phyloP scores from a whole-genome alignment of 495 filamentous ascomycete genomes.

The Massariosphaeria phaeospora region DNA sequence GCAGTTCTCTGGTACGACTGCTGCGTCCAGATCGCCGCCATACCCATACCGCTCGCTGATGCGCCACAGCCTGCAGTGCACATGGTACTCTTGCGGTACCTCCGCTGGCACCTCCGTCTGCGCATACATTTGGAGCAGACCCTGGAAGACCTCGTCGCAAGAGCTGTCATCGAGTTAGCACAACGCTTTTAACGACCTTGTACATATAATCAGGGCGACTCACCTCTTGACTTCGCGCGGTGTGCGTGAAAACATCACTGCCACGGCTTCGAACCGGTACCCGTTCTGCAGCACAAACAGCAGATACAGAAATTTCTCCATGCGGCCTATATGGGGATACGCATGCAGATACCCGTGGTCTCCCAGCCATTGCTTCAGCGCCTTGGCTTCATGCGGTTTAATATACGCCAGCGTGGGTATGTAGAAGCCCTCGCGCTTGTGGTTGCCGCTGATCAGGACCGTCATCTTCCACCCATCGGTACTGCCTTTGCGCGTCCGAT shows the following conservation, averaged over 20 bases:
- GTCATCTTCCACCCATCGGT: neutral
- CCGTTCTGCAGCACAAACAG: constrained; percentile 14
- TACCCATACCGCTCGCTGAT: neutral
- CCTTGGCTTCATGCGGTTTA: constrained; percentile 18
- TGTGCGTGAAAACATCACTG: constrained; percentile 13
- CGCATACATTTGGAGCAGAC: constrained; percentile 12
- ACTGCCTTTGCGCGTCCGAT: constrained; percentile 8
- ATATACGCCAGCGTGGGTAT: constrained; percentile 2
- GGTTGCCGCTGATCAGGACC: constrained; percentile 4
- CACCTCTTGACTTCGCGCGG: constrained; percentile 11
- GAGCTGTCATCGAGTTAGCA: neutral
- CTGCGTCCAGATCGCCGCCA: neutral
- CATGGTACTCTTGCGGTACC: neutral
- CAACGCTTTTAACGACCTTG: neutral
- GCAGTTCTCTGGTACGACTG: neutral
- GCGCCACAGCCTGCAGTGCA: neutral
- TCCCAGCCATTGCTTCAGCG: constrained; percentile 11
- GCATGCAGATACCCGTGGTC: neutral
- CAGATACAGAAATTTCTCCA: constrained; percentile 17
- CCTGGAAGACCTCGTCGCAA: constrained; percentile 18
- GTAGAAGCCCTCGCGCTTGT: neutral
- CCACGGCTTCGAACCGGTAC: constrained; percentile 9
- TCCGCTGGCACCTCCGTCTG: constrained; percentile 11
- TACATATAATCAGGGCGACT: neutral
- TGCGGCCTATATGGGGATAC: neutral